These are phyloP conservation scores for Fusarium algeriense DNA, from an alignment of 2,329 filamentous ascomycete species.

Conservation along the genomic window DNA sequence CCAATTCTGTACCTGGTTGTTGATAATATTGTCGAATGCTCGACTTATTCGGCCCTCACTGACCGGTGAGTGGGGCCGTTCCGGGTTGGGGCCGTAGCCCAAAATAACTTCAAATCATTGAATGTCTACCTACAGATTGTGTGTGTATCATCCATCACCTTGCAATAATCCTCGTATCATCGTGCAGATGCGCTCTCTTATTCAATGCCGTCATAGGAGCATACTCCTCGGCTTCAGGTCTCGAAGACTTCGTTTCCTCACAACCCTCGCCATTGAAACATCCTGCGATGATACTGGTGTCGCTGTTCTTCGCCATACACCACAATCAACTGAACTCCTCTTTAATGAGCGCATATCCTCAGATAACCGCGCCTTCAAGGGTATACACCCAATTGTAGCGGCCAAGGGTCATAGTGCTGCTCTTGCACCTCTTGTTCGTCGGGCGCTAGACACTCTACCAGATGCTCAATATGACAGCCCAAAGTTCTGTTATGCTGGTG, in stretches of 20 bases:
- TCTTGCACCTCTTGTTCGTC: slow-evolving; percentile 75
- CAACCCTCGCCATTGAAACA: slow-evolving; percentile 81
- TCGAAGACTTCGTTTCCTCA: slow-evolving; percentile 51
- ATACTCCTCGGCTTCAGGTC: not conserved
- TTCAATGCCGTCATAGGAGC: slow-evolving; percentile 11
- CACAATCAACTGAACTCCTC: slow-evolving; percentile 67
- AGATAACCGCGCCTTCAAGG: slow-evolving; percentile 78
- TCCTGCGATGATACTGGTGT: slow-evolving; percentile 96
- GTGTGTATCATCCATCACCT: not conserved
- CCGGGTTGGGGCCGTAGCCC: not conserved
- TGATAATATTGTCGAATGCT: not conserved
- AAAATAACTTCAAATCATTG: slow-evolving; percentile 8
- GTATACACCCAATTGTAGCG: slow-evolving; percentile 83
- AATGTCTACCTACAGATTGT: not conserved
- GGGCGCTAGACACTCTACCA: slow-evolving; percentile 69
- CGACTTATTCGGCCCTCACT: not conserved
- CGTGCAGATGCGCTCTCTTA: slow-evolving; percentile 30
- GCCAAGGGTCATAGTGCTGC: slow-evolving; percentile 80
- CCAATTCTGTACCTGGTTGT: too few relatives aligned
- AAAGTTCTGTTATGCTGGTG: slow-evolving; percentile 30
- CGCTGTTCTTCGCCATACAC: slow-evolving; percentile 76
- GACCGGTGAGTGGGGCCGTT: slow-evolving; percentile 12
- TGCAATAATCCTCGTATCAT: not conserved
- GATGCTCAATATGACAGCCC: slow-evolving; percentile 19
- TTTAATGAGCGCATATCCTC: slow-evolving; percentile 87